A percentile compares a stretch with the other conserved stretches of the same genome.
Evolutionary conservation across 1,284 basidiomycete species (phyloP).

Genomic region (Apiotrichum montevideense): DNA sequence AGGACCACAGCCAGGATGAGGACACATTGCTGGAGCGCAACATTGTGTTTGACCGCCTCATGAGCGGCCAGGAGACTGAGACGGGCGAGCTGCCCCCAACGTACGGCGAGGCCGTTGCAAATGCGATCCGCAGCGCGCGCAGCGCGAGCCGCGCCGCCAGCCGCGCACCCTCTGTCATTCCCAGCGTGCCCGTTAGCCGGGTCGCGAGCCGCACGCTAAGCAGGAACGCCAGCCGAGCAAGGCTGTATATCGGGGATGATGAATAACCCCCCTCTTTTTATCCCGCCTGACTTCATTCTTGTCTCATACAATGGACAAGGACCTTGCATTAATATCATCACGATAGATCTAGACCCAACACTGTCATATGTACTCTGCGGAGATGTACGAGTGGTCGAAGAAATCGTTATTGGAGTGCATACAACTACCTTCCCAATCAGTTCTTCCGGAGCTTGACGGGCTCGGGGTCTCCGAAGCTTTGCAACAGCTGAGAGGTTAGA

Average conservation of each 20-base stretch:
- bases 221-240: background rate
- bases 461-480: slow-evolving; percentile 14
- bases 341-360: background rate
- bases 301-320: background rate
- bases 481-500: slow-evolving; percentile 14
- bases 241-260: background rate
- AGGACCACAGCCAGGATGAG: slow-evolving; percentile 2
- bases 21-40: slow-evolving; percentile 45
- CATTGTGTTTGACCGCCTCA: slow-evolving; percentile 51
- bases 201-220: slow-evolving; percentile 1
- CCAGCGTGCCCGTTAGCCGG: slow-evolving; percentile 2
- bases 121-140: slow-evolving; percentile 15
- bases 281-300: background rate
- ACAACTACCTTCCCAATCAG: too few relatives aligned
- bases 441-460: slow-evolving; percentile 7
- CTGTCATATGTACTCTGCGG: background rate
- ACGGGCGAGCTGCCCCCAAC: slow-evolving; percentile 60
- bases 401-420: too few relatives aligned
- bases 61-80: slow-evolving; percentile 60
- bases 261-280: background rate
- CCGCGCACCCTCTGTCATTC: background rate
- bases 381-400: too few relatives aligned
- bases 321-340: background rate
- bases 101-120: slow-evolving; percentile 51
- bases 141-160: slow-evolving; percentile 3